phyloP scores from a whole-genome alignment of 2,329 filamentous ascomycete genomes.

The Corinectria fuckeliana region DNA sequence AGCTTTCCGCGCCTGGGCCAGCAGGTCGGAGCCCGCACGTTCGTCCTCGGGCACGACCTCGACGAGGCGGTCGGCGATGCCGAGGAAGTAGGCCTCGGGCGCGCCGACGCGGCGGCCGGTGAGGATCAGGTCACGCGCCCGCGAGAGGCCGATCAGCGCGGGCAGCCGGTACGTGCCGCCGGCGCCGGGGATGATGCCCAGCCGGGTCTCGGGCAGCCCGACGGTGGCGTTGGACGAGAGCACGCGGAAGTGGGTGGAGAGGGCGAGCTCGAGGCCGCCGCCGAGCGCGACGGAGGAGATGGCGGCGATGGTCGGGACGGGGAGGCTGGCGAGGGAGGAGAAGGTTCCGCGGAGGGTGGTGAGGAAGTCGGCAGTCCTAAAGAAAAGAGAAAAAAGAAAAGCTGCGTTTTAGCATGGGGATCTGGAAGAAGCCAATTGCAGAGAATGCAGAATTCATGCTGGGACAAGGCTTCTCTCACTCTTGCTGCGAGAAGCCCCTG shows the following conservation, averaged over 20 bases:
- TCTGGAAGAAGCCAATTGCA: background rate
- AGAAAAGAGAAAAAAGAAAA: background rate
- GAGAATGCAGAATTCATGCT: background rate
- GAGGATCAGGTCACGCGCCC: slow-evolving; percentile 88
- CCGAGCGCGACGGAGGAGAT: slow-evolving; percentile 87
- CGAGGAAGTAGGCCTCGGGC: slow-evolving; percentile 88
- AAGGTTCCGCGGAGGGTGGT: slow-evolving; percentile 78
- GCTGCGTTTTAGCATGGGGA: too few species aligned
- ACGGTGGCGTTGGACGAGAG: slow-evolving; percentile 80
- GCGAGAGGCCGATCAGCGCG: slow-evolving; percentile 75
- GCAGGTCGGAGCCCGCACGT: slow-evolving; percentile 50
- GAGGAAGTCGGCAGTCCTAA: slow-evolving; percentile 81
- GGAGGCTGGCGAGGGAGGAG: slow-evolving; percentile 73
- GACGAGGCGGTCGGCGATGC: slow-evolving; percentile 88
- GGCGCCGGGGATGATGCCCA: slow-evolving; percentile 94
- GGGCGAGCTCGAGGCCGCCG: slow-evolving; percentile 90
- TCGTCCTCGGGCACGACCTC: slow-evolving; percentile 71
- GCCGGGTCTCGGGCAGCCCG: slow-evolving; percentile 86
- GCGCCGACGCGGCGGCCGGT: slow-evolving; percentile 86
- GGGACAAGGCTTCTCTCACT: slow-evolving; percentile 64
- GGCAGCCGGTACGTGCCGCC: slow-evolving; percentile 91
- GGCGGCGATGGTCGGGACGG: slow-evolving; percentile 88
- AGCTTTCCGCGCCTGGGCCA: slow-evolving; percentile 66
- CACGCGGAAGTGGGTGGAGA: slow-evolving; percentile 88
- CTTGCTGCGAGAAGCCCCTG: slow-evolving; percentile 73